phyloP scores from a whole-genome alignment of 108 stramenopile species.

The Cyclotella kingstonii region DNA sequence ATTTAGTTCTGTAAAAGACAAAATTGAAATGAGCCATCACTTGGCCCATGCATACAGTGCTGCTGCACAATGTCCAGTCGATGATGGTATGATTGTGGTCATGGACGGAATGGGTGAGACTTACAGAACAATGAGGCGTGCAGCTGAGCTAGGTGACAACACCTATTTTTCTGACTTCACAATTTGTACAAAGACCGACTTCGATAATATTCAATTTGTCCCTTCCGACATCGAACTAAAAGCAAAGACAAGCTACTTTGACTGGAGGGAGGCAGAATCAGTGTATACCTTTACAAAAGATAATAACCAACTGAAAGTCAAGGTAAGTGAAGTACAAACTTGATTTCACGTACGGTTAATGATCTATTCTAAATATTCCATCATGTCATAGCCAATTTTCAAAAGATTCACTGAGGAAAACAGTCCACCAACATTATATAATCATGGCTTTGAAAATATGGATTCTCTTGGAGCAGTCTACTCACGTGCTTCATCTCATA shows the following conservation, averaged over 20 bases:
- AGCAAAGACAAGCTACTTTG: slow-evolving; percentile 49
- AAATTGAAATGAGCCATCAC: slow-evolving; percentile 90
- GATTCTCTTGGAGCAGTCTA: slow-evolving; percentile 94
- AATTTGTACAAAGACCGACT: slow-evolving; percentile 29
- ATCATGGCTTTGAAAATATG: slow-evolving; percentile 95
- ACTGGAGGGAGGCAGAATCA: slow-evolving; percentile 92
- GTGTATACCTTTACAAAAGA: slow-evolving; percentile 80
- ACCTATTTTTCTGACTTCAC: slow-evolving; percentile 78
- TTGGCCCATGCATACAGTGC: slow-evolving; percentile 93
- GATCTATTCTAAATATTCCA: background rate
- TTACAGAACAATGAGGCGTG: slow-evolving; percentile 79
- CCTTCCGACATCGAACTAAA: slow-evolving; percentile 71
- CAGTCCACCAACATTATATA: slow-evolving; percentile 78
- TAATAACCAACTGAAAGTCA: slow-evolving; percentile 9
- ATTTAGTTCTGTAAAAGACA: slow-evolving; percentile 28
- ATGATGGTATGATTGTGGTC: slow-evolving; percentile 82
- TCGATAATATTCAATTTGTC: slow-evolving; percentile 57
- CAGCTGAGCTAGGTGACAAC: slow-evolving; percentile 39
- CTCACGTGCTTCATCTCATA: slow-evolving; percentile 88
- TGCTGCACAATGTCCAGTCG: slow-evolving; percentile 81
- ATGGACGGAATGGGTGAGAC: slow-evolving; percentile 97
- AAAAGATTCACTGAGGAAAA: slow-evolving; percentile 90
- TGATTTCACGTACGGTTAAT: background rate
- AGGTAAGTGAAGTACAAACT: slow-evolving; percentile 24
- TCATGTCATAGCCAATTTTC: slow-evolving; percentile 62